Base-by-base conservation (phyloP, 2,329 filamentous ascomycete species). In the Claviceps sorghi region DNA sequence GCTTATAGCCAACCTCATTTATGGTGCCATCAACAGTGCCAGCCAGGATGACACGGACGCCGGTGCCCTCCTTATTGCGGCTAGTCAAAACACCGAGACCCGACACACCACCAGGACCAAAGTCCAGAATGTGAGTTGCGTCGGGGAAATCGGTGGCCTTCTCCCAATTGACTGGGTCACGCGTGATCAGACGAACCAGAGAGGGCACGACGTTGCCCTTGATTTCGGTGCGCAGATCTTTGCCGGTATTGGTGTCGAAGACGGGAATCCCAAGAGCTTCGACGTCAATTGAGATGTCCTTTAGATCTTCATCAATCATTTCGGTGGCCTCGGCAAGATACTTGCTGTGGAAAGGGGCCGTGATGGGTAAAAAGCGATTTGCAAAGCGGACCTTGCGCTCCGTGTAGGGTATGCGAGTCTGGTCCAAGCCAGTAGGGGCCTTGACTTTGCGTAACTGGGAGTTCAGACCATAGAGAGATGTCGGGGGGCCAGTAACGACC, bases 61-160 rank as follows among this genome's bases (percentile, higher is more conserved):
- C 93, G 53, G 89, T 97, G 57, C 93, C 93, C 68, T 98, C 94
- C 75, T 98, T 98, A 78, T 97, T 98, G 62, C 93, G 88, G 76
- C 95, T 97, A 53, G 93, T 98, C 57, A 98, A 75, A 46, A 95
- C 87, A 64, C 93, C 94, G 22, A 98, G 83, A 58, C 94, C 94
- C 26, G 93, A 98, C 58, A 97, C 93, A 56, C 93, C 94, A 63
- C 93, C 93, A 22, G 93, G 93, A 47, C 94, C 93, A 61, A 98
- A 97, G 71, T 98, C 93, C 50, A 98, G 74, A 53, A 98, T 87
- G 66, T 98, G 93, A 3, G 91, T 96, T 21, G 93, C 93, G 22
- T 82, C 78, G 3, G 88, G 83, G 74, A 98, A 97, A 52, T 86
- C 79, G 1, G 93, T 98, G 1, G 93, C 90, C 66, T 84, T 84